Percentiles rank a stretch among this genome's conserved stretches.
Conservation (phyloP, 169 alveolate genomes). For the Plasmodium berghei region DNA sequence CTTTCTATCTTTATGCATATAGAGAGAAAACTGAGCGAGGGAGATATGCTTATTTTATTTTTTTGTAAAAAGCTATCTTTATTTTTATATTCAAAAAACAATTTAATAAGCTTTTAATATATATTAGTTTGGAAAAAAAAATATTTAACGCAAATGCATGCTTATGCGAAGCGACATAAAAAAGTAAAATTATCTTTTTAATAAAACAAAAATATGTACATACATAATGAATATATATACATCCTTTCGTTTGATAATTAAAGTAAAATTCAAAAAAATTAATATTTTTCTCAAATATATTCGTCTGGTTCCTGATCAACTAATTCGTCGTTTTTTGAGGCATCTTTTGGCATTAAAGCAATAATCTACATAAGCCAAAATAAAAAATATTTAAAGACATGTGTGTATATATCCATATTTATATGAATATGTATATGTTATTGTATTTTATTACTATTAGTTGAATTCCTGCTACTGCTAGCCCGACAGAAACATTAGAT, state of each 20-base stretch:
- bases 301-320: constrained; percentile 66
- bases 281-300: constrained; percentile 19
- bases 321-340: constrained; percentile 50
- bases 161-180: constrained; percentile 4
- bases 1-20: too few species aligned
- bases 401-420: constrained; percentile 4
- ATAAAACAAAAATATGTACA: neutral
- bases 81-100: too few species aligned
- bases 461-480: constrained; percentile 71
- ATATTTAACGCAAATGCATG: neutral
- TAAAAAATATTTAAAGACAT: neutral
- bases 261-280: neutral
- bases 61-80: too few species aligned
- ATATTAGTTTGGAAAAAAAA: too few species aligned
- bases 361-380: constrained; percentile 24
- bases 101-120: too few species aligned
- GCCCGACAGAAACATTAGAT: constrained; percentile 62
- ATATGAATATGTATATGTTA: neutral
- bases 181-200: neutral
- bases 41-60: too few species aligned
- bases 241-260: neutral
- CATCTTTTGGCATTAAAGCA: constrained; percentile 60
- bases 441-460: constrained; percentile 43
- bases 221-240: too few species aligned
- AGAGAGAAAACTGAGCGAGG: too few species aligned